Evolutionary conservation across 1,284 basidiomycete species (phyloP).

Genomic region (Ceratobasidium theobromae): DNA sequence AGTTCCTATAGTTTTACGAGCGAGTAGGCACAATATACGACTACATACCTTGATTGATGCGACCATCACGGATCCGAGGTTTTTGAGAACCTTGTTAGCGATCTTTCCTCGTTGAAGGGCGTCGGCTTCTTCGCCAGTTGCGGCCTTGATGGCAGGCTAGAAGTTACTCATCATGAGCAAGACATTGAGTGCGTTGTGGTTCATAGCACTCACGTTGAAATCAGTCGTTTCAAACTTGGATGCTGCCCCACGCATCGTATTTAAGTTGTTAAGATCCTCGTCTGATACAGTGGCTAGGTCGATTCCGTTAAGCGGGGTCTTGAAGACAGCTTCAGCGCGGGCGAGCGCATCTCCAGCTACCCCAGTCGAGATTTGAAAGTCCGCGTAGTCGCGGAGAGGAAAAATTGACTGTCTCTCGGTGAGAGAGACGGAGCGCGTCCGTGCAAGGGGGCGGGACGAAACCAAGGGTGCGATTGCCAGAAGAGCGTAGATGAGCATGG

Average conservation of each 20-base stretch:
- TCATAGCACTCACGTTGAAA: constrained; percentile 15
- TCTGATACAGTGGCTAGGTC: constrained; percentile 27
- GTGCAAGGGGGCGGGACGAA: not conserved
- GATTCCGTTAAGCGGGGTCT: constrained; percentile 1
- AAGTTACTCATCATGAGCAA: not conserved
- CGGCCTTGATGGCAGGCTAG: constrained; percentile 23
- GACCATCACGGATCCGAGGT: constrained; percentile 27
- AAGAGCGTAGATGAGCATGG: constrained; percentile 8
- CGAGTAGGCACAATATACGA: not conserved
- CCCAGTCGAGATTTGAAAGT: constrained; percentile 32
- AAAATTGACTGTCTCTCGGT: not conserved
- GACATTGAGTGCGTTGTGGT: too few relatives aligned
- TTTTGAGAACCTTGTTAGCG: constrained; percentile 28
- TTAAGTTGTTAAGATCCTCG: constrained; percentile 21
- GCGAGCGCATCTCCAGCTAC: constrained; percentile 25
- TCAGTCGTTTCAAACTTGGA: constrained; percentile 29
- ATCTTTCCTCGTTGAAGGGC: constrained; percentile 28
- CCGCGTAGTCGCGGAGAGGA: constrained; percentile 21
- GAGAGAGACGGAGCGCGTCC: not conserved
- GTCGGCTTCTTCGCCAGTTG: constrained; percentile 13
- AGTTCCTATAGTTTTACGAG: not conserved
- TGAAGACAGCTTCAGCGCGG: constrained; percentile 31
- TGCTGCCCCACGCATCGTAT: constrained; percentile 27
- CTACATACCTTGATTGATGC: constrained; percentile 5
- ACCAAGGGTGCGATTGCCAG: constrained; percentile 17